Base-by-base conservation (phyloP, 192 early-diverging fungal species). In the Diversispora epigaea region DNA sequence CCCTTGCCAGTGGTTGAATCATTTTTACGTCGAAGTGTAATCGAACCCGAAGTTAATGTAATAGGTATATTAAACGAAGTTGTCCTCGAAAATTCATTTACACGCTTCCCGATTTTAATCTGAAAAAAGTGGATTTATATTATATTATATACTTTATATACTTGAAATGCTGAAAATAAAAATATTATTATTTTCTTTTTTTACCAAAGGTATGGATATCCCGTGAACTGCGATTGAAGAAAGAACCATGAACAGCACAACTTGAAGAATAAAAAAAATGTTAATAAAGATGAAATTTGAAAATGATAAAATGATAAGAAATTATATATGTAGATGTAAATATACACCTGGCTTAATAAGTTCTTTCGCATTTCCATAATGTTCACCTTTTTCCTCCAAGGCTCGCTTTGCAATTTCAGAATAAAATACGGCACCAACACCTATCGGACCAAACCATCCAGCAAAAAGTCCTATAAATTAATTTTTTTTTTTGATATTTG, bases 381-480 rank as follows among this genome's bases (percentile, higher is more conserved):
- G 19, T n/a, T n/a, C 7, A 19, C 21, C 17, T n/a, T 25, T 17
- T 63, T 63, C 61, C 1, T 22, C 10, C 32, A 63, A 44, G 14
- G 21, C 5, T 44, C 41, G n/a, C 19, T 71, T 84, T 6, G 84
- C 83, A 54, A 88, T 68, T 17, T 79, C 82, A 12, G 83, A 77
- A 21, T 85, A 81, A 62, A 88, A 88, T 3, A 88, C 81, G 6
- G 87, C 87, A 49, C 86, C 83, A 0, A 87, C 84, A 21, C 82
- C 82, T 15, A 97, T 92, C 4, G 95, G 95, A 0, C 94, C 95
- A 77, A 97, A 97, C 93, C 93, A 97, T 0, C 94, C 94, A 3
- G 89, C 87, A 77, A 94, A 94, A 7, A 92, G 11, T 14, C 44
- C 63, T 65, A 19, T 19, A 45, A 44, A n/a, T 44, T 44, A 63